A percentile compares a stretch with the other conserved stretches of the same genome.
phyloP scores from a whole-genome alignment of 805 yeast species.

The Candida fluviatilis region DNA sequence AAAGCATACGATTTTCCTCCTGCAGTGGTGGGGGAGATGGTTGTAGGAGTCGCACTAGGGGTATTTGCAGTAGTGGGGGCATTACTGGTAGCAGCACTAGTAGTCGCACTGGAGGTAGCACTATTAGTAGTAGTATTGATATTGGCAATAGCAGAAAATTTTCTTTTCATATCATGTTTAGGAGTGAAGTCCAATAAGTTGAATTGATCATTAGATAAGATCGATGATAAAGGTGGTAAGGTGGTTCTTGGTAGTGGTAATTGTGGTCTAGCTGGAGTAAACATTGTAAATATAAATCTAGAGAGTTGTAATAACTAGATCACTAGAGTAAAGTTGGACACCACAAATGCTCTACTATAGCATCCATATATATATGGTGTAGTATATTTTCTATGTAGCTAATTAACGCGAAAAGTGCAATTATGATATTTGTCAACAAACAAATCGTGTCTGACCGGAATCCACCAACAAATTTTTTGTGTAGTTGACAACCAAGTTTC shows the following conservation, averaged over 20 bases:
- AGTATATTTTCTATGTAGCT: neutral
- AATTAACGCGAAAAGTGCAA: neutral
- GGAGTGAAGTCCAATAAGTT: neutral
- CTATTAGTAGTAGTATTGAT: neutral
- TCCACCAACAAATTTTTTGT: no score
- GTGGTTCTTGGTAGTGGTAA: conserved; percentile 10
- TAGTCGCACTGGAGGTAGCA: neutral
- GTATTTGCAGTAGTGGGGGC: neutral
- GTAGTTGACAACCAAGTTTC: no score
- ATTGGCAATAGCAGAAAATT: neutral
- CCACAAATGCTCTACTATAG: neutral
- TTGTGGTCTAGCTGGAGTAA: conserved; percentile 31
- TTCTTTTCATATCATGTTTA: neutral
- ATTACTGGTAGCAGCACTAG: neutral
- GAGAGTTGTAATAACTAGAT: no score
- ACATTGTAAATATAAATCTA: conserved; percentile 15
- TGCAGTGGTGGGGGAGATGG: conserved; percentile 12
- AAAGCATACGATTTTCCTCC: conserved; percentile 61
- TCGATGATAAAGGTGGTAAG: conserved; percentile 40
- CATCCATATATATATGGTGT: neutral
- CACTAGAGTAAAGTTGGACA: no score
- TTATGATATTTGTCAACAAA: neutral
- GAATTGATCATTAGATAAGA: conserved; percentile 12
- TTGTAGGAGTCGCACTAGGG: conserved; percentile 1
- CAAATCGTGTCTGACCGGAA: neutral